phyloP scores from a whole-genome alignment of 257 asterid genomes.

The Capsicum pubescens region DNA sequence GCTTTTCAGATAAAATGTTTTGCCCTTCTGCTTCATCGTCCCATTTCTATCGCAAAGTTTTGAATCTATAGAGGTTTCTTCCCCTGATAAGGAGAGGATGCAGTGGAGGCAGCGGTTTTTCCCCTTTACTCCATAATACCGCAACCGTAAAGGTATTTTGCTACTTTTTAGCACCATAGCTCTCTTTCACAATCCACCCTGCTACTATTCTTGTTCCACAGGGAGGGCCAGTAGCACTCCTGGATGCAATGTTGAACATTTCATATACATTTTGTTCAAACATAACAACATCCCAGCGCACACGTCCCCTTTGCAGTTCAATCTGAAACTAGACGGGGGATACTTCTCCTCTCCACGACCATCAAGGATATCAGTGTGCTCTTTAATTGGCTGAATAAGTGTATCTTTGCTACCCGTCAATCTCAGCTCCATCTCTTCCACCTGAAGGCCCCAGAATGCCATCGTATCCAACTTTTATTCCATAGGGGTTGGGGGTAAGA shows the following conservation, averaged over 20 bases:
- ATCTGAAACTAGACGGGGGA: conserved; percentile 72
- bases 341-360: conserved; percentile 82
- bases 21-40: conserved; percentile 73
- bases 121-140: conserved; percentile 92
- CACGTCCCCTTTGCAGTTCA: conserved; percentile 92
- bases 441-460: conserved; percentile 81
- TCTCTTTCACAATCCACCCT: conserved; percentile 89
- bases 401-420: conserved; percentile 76
- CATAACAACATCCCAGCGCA: conserved; percentile 80
- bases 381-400: conserved; percentile 69
- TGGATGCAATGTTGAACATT: conserved; percentile 77
- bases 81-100: conserved; percentile 93
- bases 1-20: conserved; percentile 71
- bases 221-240: conserved; percentile 75
- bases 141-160: conserved; percentile 96
- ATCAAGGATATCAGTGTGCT: conserved; percentile 64
- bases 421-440: conserved; percentile 78
- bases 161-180: conserved; percentile 94
- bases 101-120: conserved; percentile 78
- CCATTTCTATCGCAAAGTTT: conserved; percentile 91
- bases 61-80: conserved; percentile 81
- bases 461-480: conserved; percentile 90
- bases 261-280: conserved; percentile 92
- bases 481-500: conserved; percentile 25
- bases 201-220: conserved; percentile 76